Conservation (phyloP, 2,329 filamentous ascomycete species). For the Botrytis elliptica region DNA sequence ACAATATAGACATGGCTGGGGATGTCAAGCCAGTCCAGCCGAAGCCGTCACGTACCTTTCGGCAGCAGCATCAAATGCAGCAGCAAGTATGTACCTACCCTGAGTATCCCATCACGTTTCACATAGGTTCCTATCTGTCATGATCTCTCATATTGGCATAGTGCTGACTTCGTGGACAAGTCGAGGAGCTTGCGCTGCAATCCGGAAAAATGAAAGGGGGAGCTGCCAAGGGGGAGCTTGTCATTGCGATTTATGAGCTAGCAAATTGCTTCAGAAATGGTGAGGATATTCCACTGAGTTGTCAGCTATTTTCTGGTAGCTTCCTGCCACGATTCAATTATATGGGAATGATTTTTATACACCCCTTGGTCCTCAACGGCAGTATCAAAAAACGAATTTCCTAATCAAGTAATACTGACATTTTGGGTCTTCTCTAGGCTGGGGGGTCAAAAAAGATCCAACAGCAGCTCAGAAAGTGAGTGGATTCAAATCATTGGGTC, state of each 20-base stretch:
- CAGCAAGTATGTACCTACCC: constrained; percentile 48
- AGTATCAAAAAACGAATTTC: neutral
- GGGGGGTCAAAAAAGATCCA: constrained; percentile 85
- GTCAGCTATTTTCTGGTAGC: constrained; percentile 15
- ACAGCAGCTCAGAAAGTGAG: constrained; percentile 73
- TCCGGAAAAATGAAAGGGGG: constrained; percentile 92
- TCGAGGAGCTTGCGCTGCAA: constrained; percentile 81
- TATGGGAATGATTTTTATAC: neutral
- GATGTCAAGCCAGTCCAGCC: constrained; percentile 69
- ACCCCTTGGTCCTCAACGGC: neutral
- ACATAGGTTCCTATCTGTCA: neutral
- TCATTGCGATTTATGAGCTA: constrained; percentile 94
- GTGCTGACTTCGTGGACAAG: constrained; percentile 20
- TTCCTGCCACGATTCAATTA: constrained; percentile 16
- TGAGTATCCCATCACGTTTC: constrained; percentile 4
- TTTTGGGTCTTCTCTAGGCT: constrained; percentile 42
- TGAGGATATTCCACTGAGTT: constrained; percentile 20
- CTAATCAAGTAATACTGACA: constrained; percentile 20
- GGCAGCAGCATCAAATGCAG: constrained; percentile 85
- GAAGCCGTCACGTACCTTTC: constrained; percentile 82
- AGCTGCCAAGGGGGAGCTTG: constrained; percentile 90
- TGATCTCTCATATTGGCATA: constrained; percentile 11
- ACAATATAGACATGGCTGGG: constrained; percentile 79
- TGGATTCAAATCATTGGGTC: constrained; percentile 32
- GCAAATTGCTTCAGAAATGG: constrained; percentile 91